Conservation (phyloP, 306 rosid species). For the Malus fusca region DNA sequence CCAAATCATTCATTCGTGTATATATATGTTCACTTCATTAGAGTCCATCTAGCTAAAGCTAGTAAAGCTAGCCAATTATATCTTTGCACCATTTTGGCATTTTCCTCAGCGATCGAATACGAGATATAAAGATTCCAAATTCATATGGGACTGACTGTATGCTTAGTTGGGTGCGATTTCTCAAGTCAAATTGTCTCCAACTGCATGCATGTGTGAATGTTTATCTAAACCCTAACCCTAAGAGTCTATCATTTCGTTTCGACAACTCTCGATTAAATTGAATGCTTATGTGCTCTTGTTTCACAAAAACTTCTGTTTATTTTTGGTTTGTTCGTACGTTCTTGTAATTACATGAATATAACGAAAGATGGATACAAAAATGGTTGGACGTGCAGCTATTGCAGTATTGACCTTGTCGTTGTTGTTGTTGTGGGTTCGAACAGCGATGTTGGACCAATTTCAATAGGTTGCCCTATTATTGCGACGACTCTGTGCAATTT, state of each 20-base stretch:
- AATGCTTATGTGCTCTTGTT: not conserved
- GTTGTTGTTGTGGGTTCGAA: no score
- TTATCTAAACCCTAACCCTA: not conserved
- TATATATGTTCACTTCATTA: not conserved
- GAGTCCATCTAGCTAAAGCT: not conserved
- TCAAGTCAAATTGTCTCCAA: not conserved
- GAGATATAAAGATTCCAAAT: not conserved
- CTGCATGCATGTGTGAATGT: not conserved
- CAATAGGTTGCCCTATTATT: not conserved
- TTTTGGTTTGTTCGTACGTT: not conserved
- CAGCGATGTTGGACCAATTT: not conserved
- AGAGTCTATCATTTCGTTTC: no score
- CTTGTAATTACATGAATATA: not conserved
- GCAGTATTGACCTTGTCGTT: not conserved
- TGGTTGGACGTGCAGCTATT: not conserved
- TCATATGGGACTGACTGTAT: not conserved
- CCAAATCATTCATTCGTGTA: not conserved
- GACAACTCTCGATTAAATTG: no score
- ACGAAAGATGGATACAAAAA: not conserved
- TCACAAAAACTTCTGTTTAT: not conserved
- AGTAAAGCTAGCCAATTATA: no score
- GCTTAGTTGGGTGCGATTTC: no score
- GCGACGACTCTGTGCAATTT: constrained; percentile 13
- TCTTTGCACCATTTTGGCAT: not conserved
- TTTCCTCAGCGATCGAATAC: not conserved